Base-by-base conservation (phyloP, 768 basidiomycete species). In the Trametes sanguinea region DNA sequence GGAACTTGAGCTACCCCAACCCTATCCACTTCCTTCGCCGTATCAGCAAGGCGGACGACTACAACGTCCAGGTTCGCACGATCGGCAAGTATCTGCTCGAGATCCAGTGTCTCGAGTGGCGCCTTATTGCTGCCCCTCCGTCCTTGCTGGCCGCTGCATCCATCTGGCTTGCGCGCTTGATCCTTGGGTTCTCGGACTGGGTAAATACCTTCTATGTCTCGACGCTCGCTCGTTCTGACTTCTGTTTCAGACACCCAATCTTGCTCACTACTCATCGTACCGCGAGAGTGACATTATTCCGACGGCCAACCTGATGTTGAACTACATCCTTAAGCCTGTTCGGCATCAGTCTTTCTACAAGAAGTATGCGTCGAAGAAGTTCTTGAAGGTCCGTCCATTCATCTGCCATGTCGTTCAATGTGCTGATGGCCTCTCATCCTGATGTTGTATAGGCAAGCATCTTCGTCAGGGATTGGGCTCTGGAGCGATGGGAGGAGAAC, bases 71-170 rank as follows among this genome's bases (percentile, higher is more conserved):
- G 67, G 88, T 88, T 14, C 78, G 95, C 59, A 95, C 94, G 3
- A 81, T 97, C 17, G 93, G 87, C 39, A 97, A 98, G 74, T 98
- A 94, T 75, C 81, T 97, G 54, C 78, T 95, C 55, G 95, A 97
- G 77, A 90, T 97, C 51, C 84, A 85, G 11, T 84, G 85, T 53
- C 78, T 97, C 17, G 94, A 98, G 65, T 85, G 88, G 79, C 78
- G 83, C n/a, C 77, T 98, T 63, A 77, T 98, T 47, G 79, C 80
- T 2, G 83, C 85, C 5, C 82, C 88, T 8, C 92, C 95, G 2
- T 93, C 90, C 30, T 69, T 91, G 65, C 75, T 95, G 61, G 90
- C 94, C 10, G 94, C 95, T 0, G 87, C 92, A 9, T 84, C 89
- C 0, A 83, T 92, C 64, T 97, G 94, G 94, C 80, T 97, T 37